Evolutionary conservation across 441 rosid species (phyloP), one percentile per base, ranked within the genome.

Genomic region (Populus hybrid): DNA sequence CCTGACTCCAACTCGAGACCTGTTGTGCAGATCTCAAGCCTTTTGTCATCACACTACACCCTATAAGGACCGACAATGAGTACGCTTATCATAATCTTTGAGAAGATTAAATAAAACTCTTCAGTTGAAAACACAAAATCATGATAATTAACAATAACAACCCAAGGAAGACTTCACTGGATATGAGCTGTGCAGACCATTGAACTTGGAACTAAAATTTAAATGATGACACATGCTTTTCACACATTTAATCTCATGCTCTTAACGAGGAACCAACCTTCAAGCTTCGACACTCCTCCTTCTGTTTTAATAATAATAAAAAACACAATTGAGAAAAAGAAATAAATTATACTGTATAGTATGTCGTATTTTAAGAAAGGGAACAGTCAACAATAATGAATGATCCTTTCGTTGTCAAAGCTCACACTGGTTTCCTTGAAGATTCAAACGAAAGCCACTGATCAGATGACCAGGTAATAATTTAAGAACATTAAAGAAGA

Each of bases 201-300:
- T 65, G 69, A 65, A 65, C 30, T 24, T 21, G 6, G 12, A 65
- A 10, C 32, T 7, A 28, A 65, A 21, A 21, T 21, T 65, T 26
- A 21, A 11, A n/a, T 26, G 69, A 10, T n/a, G 1, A 19, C 30
- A 3, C 16, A 82, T 35, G 21, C 72, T 21, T 69, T 75, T 73
- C 76, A 57, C 76, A 73, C 73, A 18, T 21, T 23, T 21, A 26
- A 3, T 73, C 21, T 42, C 40, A 10, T 57, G 35, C 9, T 68
- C 30, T 72, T n/a, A 24, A 79, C 3, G 3, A 71, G 71, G 36
- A 28, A 59, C 79, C 71, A 76, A 70, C 70, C 50, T 65, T 63
- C 57, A 4, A 16, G 26, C 61, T 61, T 73, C 53, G 12, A 23
- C 28, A 34, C 36, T 34, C 8, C 36, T 34, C 7, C 8, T 34